Evolutionary conservation across 2,329 filamentous ascomycete species (phyloP).

Genomic region (Arthroderma sp.): DNA sequence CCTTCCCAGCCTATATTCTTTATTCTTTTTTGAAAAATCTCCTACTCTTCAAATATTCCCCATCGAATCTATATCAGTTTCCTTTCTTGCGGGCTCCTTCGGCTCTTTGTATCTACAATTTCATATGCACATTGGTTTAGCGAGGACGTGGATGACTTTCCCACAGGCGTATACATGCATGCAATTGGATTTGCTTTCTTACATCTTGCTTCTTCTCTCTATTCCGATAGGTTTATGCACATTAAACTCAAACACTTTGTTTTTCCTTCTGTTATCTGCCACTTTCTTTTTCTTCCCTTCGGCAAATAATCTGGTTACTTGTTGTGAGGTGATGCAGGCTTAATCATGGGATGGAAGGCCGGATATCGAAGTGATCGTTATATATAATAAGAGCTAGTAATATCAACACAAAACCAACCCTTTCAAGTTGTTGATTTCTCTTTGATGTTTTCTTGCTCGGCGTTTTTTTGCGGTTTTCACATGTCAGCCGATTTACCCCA

Average conservation of each 20-base stretch:
- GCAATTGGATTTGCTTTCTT: slow-evolving; percentile 2
- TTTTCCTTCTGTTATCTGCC: not conserved
- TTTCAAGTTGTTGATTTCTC: not conserved
- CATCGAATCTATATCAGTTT: not conserved
- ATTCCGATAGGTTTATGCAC: not conserved
- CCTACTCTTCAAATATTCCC: not conserved
- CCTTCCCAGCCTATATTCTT: not conserved
- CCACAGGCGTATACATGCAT: not conserved
- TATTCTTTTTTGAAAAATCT: not conserved
- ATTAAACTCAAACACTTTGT: not conserved
- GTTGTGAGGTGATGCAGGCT: no score
- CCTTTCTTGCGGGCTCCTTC: not conserved
- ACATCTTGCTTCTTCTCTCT: not conserved
- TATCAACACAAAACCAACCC: no score
- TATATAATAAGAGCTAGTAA: no score
- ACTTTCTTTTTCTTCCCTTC: not conserved
- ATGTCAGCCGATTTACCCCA: not conserved
- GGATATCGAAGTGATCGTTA: no score
- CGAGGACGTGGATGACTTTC: slow-evolving; percentile 1
- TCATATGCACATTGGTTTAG: slow-evolving; percentile 2
- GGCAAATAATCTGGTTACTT: no score
- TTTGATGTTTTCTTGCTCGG: not conserved
- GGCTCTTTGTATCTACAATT: not conserved
- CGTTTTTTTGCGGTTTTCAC: slow-evolving; percentile 3
- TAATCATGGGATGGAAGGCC: no score